A percentile compares a stretch with the other conserved stretches of the same genome.
phyloP scores from a whole-genome alignment of 768 basidiomycete genomes.

The Auricularia sp. region DNA sequence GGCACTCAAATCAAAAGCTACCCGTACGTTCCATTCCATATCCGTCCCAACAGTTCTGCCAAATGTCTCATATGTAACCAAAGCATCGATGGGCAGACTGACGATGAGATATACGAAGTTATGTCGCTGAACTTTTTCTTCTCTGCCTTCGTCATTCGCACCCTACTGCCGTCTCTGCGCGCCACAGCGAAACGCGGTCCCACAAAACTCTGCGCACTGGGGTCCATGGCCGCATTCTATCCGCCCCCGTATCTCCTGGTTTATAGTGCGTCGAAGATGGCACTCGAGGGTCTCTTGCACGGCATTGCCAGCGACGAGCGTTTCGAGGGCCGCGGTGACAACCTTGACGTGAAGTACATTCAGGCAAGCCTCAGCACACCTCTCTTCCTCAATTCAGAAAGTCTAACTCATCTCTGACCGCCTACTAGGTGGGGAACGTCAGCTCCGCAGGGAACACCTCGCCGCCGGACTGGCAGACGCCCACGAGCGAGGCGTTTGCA shows the following conservation, averaged over 20 bases:
- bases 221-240: conserved; percentile 5
- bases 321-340: not conserved
- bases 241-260: conserved; percentile 7
- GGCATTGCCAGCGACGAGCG: conserved; percentile 8
- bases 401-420: not conserved
- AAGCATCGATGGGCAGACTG: conserved; percentile 8
- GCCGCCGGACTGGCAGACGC: not conserved
- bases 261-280: conserved; percentile 5
- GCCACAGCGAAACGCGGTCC: not conserved
- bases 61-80: not conserved
- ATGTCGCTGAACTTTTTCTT: conserved; percentile 6
- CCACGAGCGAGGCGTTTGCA: not conserved
- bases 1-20: conserved; percentile 1
- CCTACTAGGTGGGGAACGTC: not conserved
- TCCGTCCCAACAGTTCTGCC: not conserved
- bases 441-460: not conserved
- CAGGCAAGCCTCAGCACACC: not conserved
- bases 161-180: conserved; percentile 7
- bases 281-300: conserved; percentile 3
- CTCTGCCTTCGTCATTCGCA: conserved; percentile 5
- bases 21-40: not conserved
- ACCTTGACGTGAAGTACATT: not conserved
- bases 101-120: not conserved
- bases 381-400: not conserved
- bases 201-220: conserved; percentile 3